Conservation (phyloP, 2,329 filamentous ascomycete genomes). For the Monilinia fructigena region DNA sequence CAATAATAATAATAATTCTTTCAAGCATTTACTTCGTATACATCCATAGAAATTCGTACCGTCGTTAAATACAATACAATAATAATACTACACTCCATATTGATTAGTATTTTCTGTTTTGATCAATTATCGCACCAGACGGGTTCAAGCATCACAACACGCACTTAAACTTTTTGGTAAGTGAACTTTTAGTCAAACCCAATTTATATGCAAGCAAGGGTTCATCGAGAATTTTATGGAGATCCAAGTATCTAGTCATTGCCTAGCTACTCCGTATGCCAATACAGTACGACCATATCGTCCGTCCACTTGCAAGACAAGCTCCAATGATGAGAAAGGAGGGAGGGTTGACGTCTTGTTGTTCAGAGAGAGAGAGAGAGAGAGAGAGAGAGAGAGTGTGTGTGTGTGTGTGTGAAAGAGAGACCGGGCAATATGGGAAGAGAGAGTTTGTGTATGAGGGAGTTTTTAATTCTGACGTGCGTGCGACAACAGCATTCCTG, state of each 20-base stretch:
- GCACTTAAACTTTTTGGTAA: not conserved
- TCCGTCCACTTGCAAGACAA: not conserved
- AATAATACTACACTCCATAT: no score
- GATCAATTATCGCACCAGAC: not conserved
- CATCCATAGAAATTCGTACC: no score
- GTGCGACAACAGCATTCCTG: conserved; percentile 19
- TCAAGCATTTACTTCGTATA: no score
- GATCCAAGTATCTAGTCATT: not conserved
- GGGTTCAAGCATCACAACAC: conserved; percentile 9
- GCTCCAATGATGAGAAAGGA: not conserved
- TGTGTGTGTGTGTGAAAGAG: no score
- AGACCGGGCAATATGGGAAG: no score
- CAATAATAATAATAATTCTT: no score
- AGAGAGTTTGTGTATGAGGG: not conserved
- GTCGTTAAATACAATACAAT: no score
- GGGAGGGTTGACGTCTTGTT: not conserved
- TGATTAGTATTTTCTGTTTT: no score
- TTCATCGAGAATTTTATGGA: conserved; percentile 1
- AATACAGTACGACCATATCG: no score
- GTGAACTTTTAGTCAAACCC: not conserved
- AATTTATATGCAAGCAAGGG: conserved; percentile 3
- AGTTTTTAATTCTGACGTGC: conserved; percentile 11
- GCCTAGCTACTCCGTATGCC: no score
- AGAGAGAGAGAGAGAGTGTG: not conserved
- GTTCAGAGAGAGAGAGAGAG: not conserved